Conservation (phyloP, 2,329 filamentous ascomycete species). For the Colletotrichum endophyticum region DNA sequence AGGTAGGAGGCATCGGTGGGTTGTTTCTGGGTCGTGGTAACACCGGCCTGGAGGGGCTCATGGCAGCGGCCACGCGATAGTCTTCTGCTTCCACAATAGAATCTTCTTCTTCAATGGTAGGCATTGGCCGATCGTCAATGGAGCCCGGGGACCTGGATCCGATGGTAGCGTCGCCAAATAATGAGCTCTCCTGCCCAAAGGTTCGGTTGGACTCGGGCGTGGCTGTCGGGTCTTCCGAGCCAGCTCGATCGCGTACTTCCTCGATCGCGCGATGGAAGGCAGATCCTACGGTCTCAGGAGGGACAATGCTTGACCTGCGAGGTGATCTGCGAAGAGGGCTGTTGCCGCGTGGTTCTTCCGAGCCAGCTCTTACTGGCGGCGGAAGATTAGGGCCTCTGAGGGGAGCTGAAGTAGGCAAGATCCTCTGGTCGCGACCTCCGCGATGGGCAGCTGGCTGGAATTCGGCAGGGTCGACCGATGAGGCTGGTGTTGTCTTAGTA, state of each 20-base stretch:
- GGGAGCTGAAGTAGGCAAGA: not conserved
- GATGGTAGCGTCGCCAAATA: conserved; percentile 8
- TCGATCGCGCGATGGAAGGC: conserved; percentile 4
- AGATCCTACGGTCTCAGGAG: not conserved
- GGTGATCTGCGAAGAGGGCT: not conserved
- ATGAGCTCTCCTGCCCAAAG: conserved; percentile 19
- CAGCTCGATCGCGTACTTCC: not conserved
- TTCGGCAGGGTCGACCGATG: not conserved
- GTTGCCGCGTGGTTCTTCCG: not conserved
- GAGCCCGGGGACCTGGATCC: not conserved
- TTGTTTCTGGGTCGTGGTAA: not conserved
- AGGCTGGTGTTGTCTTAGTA: not conserved
- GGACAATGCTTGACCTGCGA: not conserved
- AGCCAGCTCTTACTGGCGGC: not conserved
- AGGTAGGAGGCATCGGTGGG: not conserved
- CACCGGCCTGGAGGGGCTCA: not conserved
- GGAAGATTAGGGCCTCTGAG: not conserved
- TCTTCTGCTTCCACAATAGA: not conserved
- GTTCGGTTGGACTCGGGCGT: conserved; percentile 12
- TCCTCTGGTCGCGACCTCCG: not conserved
- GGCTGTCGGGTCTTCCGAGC: not conserved
- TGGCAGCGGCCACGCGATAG: not conserved
- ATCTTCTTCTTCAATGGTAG: conserved; percentile 5
- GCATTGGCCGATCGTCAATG: not conserved
- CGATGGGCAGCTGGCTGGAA: not conserved